A percentile compares a stretch with the other conserved stretches of the same genome.
These are phyloP conservation scores for Leptographium flavum DNA, from an alignment of 2,329 filamentous ascomycete genomes.

Conservation along the genomic window DNA sequence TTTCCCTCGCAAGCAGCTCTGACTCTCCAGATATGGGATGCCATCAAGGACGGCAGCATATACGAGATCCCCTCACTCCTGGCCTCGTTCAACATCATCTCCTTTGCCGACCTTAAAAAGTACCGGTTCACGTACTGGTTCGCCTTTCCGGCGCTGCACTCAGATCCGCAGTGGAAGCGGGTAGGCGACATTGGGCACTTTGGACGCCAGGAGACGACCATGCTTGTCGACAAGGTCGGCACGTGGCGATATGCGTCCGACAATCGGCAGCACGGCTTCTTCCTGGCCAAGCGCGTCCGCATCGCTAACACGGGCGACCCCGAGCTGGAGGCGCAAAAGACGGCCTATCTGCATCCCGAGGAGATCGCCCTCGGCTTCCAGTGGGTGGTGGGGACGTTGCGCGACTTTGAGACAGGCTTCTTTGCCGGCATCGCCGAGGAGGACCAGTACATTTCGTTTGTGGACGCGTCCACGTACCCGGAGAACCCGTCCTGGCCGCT, in stretches of 20 bases:
- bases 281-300: constrained; percentile 69
- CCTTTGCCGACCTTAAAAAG: constrained; percentile 91
- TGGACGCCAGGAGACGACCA: constrained; percentile 54
- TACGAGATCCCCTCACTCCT: constrained; percentile 89
- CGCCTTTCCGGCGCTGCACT: constrained; percentile 85
- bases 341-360: constrained; percentile 29
- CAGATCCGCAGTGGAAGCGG: constrained; percentile 68
- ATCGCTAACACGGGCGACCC: constrained; percentile 12
- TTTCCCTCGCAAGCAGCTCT: neutral
- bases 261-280: constrained; percentile 80
- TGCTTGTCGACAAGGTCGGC: constrained; percentile 68
- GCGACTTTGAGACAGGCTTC: constrained; percentile 73
- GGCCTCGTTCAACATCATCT: constrained; percentile 76
- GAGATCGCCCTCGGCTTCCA: constrained; percentile 45
- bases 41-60: constrained; percentile 90
- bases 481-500: constrained; percentile 86
- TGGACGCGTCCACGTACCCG: constrained; percentile 81
- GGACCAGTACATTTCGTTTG: constrained; percentile 75
- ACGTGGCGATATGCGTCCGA: constrained; percentile 80
- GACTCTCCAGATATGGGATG: constrained; percentile 77
- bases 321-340: constrained; percentile 15
- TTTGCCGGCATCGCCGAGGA: constrained; percentile 58
- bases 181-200: constrained; percentile 40
- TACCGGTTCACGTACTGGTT: constrained; percentile 99
- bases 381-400: constrained; percentile 67